These are phyloP conservation scores for Amanita brunnescens DNA, from an alignment of 768 basidiomycete species.

Conservation along the genomic window DNA sequence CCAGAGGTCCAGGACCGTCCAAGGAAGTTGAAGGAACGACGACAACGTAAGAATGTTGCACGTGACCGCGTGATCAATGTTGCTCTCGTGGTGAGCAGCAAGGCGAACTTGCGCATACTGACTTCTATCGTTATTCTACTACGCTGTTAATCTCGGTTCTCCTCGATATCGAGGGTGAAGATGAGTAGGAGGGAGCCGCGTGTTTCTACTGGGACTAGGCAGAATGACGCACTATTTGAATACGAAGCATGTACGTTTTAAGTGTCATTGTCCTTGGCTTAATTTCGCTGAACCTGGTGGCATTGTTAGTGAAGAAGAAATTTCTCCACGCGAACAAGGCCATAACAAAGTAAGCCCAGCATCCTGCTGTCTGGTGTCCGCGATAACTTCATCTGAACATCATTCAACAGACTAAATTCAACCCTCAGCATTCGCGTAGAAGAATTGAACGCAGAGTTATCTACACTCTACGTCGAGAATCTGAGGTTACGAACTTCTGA, in stretches of 20 bases:
- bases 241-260: conserved; percentile 71
- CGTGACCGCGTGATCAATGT: conserved; percentile 1
- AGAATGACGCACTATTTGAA: conserved; percentile 75
- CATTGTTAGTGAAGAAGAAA: conserved; percentile 77
- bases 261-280: conserved; percentile 7
- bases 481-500: conserved; percentile 73
- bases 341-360: conserved; percentile 67
- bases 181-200: conserved; percentile 57
- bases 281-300: conserved; percentile 23
- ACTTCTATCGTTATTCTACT: not conserved
- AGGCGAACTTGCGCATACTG: not conserved
- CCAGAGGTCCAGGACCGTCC: too few species aligned
- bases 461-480: conserved; percentile 76
- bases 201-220: conserved; percentile 54
- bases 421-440: conserved; percentile 78
- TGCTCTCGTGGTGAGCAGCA: not conserved
- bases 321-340: conserved; percentile 87
- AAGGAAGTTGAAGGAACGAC: too few species aligned
- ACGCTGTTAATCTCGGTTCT: not conserved
- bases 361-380: not conserved
- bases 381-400: not conserved
- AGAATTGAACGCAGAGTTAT: conserved; percentile 77
- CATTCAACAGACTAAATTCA: conserved; percentile 59
- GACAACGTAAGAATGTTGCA: not conserved
- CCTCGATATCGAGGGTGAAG: conserved; percentile 23